These are phyloP conservation scores for Starmerella apicola DNA, from an alignment of 805 yeast genomes.

Conservation along the genomic window DNA sequence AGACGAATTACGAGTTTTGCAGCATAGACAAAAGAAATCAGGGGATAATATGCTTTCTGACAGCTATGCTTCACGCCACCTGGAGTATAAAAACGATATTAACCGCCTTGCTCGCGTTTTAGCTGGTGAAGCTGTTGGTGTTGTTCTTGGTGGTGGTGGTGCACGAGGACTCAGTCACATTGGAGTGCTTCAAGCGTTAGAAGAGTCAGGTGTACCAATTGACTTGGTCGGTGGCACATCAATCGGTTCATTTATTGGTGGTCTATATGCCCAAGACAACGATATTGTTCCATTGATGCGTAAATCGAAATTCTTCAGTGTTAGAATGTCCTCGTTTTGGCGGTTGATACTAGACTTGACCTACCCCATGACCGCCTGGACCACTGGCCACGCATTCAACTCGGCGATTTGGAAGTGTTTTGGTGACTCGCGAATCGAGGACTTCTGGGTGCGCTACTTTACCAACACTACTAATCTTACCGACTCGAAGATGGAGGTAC, in stretches of 20 bases:
- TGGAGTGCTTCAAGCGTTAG: slow-evolving; percentile 82
- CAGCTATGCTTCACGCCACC: slow-evolving; percentile 25
- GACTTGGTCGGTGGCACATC: slow-evolving; percentile 95
- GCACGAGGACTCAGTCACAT: slow-evolving; percentile 89
- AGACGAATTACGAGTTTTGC: slow-evolving; percentile 17
- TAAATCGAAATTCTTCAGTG: slow-evolving; percentile 73
- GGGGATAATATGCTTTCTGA: background rate
- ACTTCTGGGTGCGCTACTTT: slow-evolving; percentile 82
- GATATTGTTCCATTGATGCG: slow-evolving; percentile 87
- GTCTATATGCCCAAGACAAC: slow-evolving; percentile 83
- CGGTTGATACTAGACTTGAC: slow-evolving; percentile 73
- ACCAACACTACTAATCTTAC: slow-evolving; percentile 92
- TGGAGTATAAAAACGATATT: slow-evolving; percentile 68
- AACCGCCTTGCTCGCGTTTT: slow-evolving; percentile 76
- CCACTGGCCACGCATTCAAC: slow-evolving; percentile 95
- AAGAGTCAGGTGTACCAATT: slow-evolving; percentile 84
- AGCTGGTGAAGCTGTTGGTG: slow-evolving; percentile 87
- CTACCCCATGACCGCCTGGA: slow-evolving; percentile 85
- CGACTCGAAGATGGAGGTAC: slow-evolving; percentile 89
- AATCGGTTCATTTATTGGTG: slow-evolving; percentile 92
- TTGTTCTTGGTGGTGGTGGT: slow-evolving; percentile 96
- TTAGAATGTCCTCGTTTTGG: slow-evolving; percentile 76
- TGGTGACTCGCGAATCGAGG: slow-evolving; percentile 87
- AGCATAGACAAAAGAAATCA: slow-evolving; percentile 19
- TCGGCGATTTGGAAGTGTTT: slow-evolving; percentile 95